Conservation (phyloP, 371 early-diverging fungal species). For the Entomophthora muscae region DNA sequence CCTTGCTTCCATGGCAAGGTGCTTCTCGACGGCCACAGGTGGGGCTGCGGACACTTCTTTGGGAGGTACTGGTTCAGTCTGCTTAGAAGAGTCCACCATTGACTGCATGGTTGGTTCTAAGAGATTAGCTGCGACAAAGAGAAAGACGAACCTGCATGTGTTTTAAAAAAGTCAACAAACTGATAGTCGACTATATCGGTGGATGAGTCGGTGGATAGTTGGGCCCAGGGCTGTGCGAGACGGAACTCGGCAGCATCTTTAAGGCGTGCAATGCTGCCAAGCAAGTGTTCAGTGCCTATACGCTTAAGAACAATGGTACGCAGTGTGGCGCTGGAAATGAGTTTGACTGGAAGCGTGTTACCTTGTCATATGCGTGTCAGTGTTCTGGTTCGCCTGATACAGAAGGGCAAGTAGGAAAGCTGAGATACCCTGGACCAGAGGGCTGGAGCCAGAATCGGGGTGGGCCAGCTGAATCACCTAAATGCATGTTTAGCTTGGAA, state of each 20-base stretch:
- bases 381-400: conserved; percentile 71
- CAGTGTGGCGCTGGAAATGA: not conserved
- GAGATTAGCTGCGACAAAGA: not conserved
- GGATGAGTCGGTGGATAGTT: not conserved
- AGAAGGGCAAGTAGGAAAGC: conserved; percentile 72
- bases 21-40: not conserved
- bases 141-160: not conserved
- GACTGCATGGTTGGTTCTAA: not conserved
- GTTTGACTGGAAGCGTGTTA: conserved; percentile 7
- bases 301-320: conserved; percentile 1
- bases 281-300: not conserved
- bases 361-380: conserved; percentile 44
- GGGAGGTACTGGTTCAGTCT: not conserved
- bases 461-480: conserved; percentile 5
- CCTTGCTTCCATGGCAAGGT: not conserved
- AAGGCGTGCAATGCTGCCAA: not conserved
- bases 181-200: not conserved
- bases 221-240: conserved; percentile 3
- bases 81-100: not conserved
- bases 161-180: conserved; percentile 1
- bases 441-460: conserved; percentile 63
- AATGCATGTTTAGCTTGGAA: not conserved
- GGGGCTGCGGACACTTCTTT: not conserved
- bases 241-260: not conserved
- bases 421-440: conserved; percentile 69